These are phyloP conservation scores for Epichloe hybrida DNA, from an alignment of 2,329 filamentous ascomycete species.

Conservation along the genomic window DNA sequence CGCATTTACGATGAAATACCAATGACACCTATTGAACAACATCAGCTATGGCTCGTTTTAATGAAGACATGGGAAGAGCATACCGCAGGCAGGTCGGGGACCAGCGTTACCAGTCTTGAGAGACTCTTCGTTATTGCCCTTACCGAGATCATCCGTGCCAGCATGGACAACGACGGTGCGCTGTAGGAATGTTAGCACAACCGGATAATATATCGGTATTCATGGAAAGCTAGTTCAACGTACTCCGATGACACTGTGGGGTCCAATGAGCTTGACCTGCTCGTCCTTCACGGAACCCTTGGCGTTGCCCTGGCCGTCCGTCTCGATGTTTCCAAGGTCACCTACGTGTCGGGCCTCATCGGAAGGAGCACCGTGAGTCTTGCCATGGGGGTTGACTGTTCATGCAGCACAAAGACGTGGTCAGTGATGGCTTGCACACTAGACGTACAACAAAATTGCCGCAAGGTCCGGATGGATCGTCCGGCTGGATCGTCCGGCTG, in stretches of 20 bases:
- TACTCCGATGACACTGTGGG: slow-evolving; percentile 89
- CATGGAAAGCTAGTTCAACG: slow-evolving; percentile 15
- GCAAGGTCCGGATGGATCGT: slow-evolving; percentile 5
- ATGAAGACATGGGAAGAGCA: slow-evolving; percentile 19
- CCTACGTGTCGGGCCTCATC: slow-evolving; percentile 87
- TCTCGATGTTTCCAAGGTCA: slow-evolving; percentile 95
- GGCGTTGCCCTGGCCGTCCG: slow-evolving; percentile 81
- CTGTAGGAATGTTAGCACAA: slow-evolving; percentile 28
- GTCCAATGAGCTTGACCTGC: slow-evolving; percentile 88
- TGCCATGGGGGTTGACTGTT: slow-evolving; percentile 85
- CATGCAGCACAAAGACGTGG: background rate
- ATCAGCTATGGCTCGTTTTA: slow-evolving; percentile 2
- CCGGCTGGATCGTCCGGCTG: slow-evolving; percentile 6
- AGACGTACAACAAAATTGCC: background rate
- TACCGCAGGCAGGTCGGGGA: slow-evolving; percentile 84
- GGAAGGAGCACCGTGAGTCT: slow-evolving; percentile 77
- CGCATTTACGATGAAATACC: slow-evolving; percentile 62
- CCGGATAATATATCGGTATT: background rate
- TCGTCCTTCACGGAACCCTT: slow-evolving; percentile 69
- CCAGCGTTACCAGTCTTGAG: slow-evolving; percentile 98
- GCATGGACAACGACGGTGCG: slow-evolving; percentile 90
- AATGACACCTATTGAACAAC: slow-evolving; percentile 54
- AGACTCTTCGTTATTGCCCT: slow-evolving; percentile 83
- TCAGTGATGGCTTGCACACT: background rate
- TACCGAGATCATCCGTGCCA: slow-evolving; percentile 93